Conservation (phyloP, 805 yeast genomes). For the Kodamaea nitidulidarum region DNA sequence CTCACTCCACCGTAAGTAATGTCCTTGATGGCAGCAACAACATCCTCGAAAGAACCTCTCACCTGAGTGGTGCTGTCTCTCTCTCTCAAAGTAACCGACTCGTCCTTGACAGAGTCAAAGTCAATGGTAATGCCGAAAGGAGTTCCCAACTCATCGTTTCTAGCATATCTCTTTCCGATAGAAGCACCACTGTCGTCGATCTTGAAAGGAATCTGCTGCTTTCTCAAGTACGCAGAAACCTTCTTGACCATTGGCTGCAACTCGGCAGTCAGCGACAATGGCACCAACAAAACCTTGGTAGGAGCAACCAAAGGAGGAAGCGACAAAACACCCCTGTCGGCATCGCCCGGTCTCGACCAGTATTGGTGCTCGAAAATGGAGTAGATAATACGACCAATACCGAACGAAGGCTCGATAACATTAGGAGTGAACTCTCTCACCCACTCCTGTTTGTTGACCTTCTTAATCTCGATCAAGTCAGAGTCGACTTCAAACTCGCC, state of each 20-base stretch:
- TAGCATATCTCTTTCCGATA: slow-evolving; percentile 95
- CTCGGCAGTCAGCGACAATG: slow-evolving; percentile 80
- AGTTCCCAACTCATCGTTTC: slow-evolving; percentile 98
- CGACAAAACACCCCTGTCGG: slow-evolving; percentile 80
- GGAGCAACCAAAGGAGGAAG: slow-evolving; percentile 97
- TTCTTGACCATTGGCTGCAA: slow-evolving; percentile 70
- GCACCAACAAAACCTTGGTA: slow-evolving; percentile 92
- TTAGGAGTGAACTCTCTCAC: slow-evolving; percentile 94
- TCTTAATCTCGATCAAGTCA: slow-evolving; percentile 68
- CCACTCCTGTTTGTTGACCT: slow-evolving; percentile 79
- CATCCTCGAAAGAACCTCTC: slow-evolving; percentile 78
- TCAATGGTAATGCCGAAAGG: slow-evolving; percentile 98
- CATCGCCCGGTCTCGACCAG: slow-evolving; percentile 91
- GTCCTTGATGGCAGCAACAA: slow-evolving; percentile 65
- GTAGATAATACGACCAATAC: slow-evolving; percentile 96
- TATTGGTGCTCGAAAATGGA: slow-evolving; percentile 88
- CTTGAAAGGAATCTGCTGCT: slow-evolving; percentile 85
- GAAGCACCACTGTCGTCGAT: slow-evolving; percentile 96
- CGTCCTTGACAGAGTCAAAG: slow-evolving; percentile 85
- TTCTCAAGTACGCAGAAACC: slow-evolving; percentile 68
- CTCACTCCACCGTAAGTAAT: slow-evolving; percentile 70
- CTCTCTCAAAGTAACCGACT: slow-evolving; percentile 90
- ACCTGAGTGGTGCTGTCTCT: slow-evolving; percentile 96
- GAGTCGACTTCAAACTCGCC: slow-evolving; percentile 54
- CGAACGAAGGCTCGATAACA: slow-evolving; percentile 98